phyloP scores from a whole-genome alignment of 208 protist species.

The Leptomonas seymouri region DNA sequence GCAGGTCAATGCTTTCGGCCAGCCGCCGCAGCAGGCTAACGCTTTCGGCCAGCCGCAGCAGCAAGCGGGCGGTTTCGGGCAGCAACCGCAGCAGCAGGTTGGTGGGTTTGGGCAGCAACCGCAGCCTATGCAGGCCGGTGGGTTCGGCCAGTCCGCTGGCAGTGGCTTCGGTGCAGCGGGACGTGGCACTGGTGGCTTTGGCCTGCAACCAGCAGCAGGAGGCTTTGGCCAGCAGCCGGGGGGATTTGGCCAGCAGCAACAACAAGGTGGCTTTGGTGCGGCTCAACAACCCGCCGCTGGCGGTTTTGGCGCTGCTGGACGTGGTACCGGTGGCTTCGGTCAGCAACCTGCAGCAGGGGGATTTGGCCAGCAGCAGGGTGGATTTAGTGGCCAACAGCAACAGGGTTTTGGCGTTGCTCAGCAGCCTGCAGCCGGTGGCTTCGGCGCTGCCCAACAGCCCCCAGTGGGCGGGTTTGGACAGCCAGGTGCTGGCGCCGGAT shows the following conservation, averaged over 20 bases:
- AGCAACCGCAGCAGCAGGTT: constrained; percentile 14
- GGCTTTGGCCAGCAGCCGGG: constrained; percentile 17
- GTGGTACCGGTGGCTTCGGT: constrained; percentile 14
- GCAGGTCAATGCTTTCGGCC: constrained; percentile 37
- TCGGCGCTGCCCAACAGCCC: constrained; percentile 10
- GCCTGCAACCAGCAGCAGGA: background rate
- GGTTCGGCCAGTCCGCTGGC: constrained; percentile 24
- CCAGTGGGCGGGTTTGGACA: constrained; percentile 32
- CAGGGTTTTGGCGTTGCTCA: constrained; percentile 42
- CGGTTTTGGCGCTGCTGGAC: constrained; percentile 19
- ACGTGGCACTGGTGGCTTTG: constrained; percentile 20
- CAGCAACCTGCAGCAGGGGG: background rate
- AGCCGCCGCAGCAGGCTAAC: constrained; percentile 11
- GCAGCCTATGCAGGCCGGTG: constrained; percentile 19
- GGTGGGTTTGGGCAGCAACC: constrained; percentile 28
- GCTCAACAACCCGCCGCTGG: constrained; percentile 9
- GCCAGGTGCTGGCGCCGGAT: constrained; percentile 5
- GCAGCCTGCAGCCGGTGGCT: constrained; percentile 19
- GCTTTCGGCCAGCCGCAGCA: constrained; percentile 41
- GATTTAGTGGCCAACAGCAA: constrained; percentile 4
- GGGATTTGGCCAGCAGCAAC: constrained; percentile 34
- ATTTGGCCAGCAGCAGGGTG: constrained; percentile 6
- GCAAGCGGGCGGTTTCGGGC: background rate
- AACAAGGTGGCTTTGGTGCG: constrained; percentile 10
- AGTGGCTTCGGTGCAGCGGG: constrained; percentile 41